Evolutionary conservation across 345 rosid genomes (phyloP), one percentile per base, ranked within the genome.

Genomic region (Angophora floribunda): DNA sequence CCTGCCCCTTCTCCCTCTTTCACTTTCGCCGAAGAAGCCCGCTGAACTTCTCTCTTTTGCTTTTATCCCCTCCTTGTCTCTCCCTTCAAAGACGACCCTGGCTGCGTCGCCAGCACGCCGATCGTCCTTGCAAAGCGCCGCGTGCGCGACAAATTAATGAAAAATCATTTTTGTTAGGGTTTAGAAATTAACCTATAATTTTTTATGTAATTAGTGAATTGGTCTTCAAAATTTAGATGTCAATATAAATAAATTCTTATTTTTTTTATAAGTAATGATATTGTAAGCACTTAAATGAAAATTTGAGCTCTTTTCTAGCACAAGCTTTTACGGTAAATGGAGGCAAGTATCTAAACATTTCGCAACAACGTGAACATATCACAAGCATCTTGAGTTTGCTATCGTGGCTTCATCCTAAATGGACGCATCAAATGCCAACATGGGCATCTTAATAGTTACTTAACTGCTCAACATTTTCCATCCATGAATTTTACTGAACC

Each of bases 231-330:
- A 36, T 36, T 36, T 36, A 36, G 41, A 36, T 36, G 41, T 36
- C 41, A 55, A 9, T 8, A 22, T 13, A n/a, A 63, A 1, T 1
- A 2, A 13, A 6, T 28, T n/a, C 14, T 63, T 1, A 0, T 13
- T n/a, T 6, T n/a, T 28, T 63, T 28, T 63, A 3, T 13, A 63
- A n/a, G 19, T 9, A 16, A 32, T 3, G 47, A 75, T 26, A 19
- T 6, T 0, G 1, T 9, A 67, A 32, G 6, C 21, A 32, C 79
- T 32, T 36, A 21, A 9, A 36, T 36, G 82, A 70, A 70, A 5
- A 17, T 70, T 70, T 36, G 26, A 36, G 47, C 11, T 70, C 49
- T 75, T 75, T 75, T 36, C 47, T 19, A 75, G 36, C 82, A 19
- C 21, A 2, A 2, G 82, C 26, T 70, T 10, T 36, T 70, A 36